Conservation (phyloP, 1,139 yeast genomes). For the Saccharomyces pastorianus region DNA sequence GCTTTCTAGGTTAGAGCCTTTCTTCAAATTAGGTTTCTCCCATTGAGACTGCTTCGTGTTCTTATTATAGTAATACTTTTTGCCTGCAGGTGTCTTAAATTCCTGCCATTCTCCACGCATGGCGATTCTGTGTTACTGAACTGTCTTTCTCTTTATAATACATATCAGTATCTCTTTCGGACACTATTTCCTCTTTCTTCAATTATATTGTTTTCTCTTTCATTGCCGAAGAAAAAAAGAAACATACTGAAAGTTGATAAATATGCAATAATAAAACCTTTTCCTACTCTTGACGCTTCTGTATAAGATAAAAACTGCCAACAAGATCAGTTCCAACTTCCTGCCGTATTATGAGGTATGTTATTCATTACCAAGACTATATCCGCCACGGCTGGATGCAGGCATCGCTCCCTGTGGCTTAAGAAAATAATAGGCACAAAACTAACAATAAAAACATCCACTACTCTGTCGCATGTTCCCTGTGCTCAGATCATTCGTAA, state of each 20-base stretch:
- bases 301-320: background rate
- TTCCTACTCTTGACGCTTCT: background rate
- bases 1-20: background rate
- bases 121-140: background rate
- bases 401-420: background rate
- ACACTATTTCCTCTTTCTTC: background rate
- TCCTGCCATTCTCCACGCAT: conserved; percentile 48
- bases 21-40: conserved; percentile 56
- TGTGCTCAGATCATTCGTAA: conserved; percentile 27
- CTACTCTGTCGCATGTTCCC: background rate
- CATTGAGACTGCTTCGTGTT: conserved; percentile 67
- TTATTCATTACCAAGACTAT: background rate
- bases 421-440: background rate
- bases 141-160: background rate
- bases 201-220: background rate
- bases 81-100: conserved; percentile 56
- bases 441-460: background rate
- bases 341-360: background rate
- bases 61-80: conserved; percentile 61
- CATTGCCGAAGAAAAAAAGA: background rate
- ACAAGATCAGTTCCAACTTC: background rate
- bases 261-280: background rate
- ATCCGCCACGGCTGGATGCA: background rate
- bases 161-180: background rate
- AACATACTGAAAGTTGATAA: background rate